Evolutionary conservation across 495 filamentous ascomycete species (phyloP).

Genomic region (Podospora appendiculata): DNA sequence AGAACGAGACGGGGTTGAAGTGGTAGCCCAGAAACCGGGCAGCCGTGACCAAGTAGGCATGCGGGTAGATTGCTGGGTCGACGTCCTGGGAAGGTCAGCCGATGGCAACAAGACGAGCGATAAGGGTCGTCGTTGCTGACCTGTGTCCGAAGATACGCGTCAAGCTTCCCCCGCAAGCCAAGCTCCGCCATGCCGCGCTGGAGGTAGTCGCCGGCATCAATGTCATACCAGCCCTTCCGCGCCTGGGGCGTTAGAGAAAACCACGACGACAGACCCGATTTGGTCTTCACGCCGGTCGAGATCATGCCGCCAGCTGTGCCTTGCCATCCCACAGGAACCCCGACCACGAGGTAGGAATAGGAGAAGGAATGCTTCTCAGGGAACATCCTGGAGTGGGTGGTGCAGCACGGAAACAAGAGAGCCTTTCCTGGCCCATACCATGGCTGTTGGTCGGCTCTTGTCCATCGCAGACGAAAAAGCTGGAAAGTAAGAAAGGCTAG

Average conservation of each 20-base stretch:
- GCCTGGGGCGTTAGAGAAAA: conserved; percentile 12
- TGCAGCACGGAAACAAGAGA: conserved; percentile 50
- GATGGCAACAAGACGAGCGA: not conserved
- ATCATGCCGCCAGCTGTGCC: conserved; percentile 46
- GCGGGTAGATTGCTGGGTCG: conserved; percentile 44
- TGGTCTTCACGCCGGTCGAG: conserved; percentile 34
- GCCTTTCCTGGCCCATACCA: conserved; percentile 19
- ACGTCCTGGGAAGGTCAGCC: conserved; percentile 34
- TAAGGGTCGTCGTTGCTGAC: conserved; percentile 14
- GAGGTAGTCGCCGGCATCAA: conserved; percentile 54
- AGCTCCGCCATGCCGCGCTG: conserved; percentile 37
- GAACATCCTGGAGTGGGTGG: conserved; percentile 53
- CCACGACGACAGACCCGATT: conserved; percentile 15
- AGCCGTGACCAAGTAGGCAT: conserved; percentile 63
- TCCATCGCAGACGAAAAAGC: not conserved
- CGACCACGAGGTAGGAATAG: conserved; percentile 59
- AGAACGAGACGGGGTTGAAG: conserved; percentile 74
- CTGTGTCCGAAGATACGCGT: conserved; percentile 46
- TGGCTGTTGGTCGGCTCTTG: not conserved
- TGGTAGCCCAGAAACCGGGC: conserved; percentile 62
- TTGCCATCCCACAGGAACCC: conserved; percentile 56
- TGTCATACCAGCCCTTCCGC: conserved; percentile 42
- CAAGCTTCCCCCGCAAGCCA: conserved; percentile 50
- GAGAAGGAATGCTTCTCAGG: conserved; percentile 57
- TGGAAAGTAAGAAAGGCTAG: conserved; percentile 7